Evolutionary conservation across 768 basidiomycete species (phyloP), one percentile per base, ranked within the genome.

Genomic region (Russula sp.): DNA sequence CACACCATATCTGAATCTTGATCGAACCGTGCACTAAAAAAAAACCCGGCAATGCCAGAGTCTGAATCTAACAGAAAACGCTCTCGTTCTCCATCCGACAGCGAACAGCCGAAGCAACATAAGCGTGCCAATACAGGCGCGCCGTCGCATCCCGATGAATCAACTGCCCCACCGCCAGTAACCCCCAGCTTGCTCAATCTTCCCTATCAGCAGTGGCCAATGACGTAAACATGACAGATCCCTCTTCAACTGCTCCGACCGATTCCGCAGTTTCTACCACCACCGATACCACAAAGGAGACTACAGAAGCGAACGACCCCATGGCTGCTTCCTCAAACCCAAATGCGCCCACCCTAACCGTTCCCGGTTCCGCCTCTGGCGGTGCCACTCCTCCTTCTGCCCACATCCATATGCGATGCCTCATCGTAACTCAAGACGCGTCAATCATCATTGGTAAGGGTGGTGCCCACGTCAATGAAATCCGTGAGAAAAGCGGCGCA

Each of bases 381-480:
- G 70, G 77, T 7, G 69, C 78, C 11, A 74, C 84, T 2, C 77
- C 86, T 13, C 89, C 89, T 28, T 85, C 90, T 20, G 88, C 89
- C 36, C 86, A 86, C 76, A 99, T 99, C 71, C 90, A 95, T 72
- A 96, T 99, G 94, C 87, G 96, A 52, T 95, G 94, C 75, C 80
- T 99, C 72, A 99, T 99, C 73, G 97, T 99, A 70, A 98, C 97
- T 11, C 95, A 98, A 77, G 97, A 99, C 77, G 97, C 97, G 14
- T 95, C 93, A 60, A 96, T 99, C 77, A 98, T 98, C 79, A 99
- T 99, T 69, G 97, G 97, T 42, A 93, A 94, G 77, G 90, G 81
- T 56, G 96, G 96, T 68, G 84, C 90, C 50, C 97, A 98, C 77
- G 95, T 99, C 70, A 98, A 97, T 71, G 97, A 99, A 76, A 98